Evolutionary conservation across 2,329 filamentous ascomycete genomes (phyloP).

Genomic region (Trichoderma sp.): DNA sequence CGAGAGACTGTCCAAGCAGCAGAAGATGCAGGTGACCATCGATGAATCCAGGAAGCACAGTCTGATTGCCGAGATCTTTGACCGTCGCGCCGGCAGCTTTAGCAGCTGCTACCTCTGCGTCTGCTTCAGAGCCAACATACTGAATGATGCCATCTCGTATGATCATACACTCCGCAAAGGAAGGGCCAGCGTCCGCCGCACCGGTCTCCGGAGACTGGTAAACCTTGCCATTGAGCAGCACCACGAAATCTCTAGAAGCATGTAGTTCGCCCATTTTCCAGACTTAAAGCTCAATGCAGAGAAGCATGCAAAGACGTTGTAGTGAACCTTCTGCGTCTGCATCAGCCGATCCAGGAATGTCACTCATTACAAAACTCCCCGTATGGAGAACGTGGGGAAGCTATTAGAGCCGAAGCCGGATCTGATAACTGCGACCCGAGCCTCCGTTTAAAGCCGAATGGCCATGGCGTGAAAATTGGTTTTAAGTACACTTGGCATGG

Average conservation of each 20-base stretch:
- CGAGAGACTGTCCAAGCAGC: constrained; percentile 54
- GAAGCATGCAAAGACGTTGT: neutral
- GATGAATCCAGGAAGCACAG: constrained; percentile 57
- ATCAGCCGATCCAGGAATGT: neutral
- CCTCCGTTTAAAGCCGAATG: constrained; percentile 8
- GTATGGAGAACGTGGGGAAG: constrained; percentile 10
- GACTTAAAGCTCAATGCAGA: neutral
- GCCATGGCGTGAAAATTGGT: neutral
- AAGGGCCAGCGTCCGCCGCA: neutral
- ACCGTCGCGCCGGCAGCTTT: constrained; percentile 28
- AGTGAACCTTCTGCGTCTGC: neutral
- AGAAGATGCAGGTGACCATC: constrained; percentile 60
- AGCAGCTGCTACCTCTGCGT: constrained; percentile 29
- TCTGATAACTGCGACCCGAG: constrained; percentile 1
- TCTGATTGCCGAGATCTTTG: constrained; percentile 36
- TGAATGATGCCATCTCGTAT: constrained; percentile 38
- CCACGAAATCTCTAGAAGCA: neutral
- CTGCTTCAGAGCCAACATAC: constrained; percentile 36
- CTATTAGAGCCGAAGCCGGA: constrained; percentile 14
- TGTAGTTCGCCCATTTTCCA: constrained; percentile 22
- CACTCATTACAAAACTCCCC: neutral
- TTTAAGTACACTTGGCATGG: neutral
- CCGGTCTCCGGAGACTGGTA: constrained; percentile 23
- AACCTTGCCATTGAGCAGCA: constrained; percentile 29
- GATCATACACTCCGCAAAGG: constrained; percentile 33